A percentile compares a stretch with the other conserved stretches of the same genome.
Conservation (phyloP, 208 protist genomes). For the Trypanosoma platydactyli region DNA sequence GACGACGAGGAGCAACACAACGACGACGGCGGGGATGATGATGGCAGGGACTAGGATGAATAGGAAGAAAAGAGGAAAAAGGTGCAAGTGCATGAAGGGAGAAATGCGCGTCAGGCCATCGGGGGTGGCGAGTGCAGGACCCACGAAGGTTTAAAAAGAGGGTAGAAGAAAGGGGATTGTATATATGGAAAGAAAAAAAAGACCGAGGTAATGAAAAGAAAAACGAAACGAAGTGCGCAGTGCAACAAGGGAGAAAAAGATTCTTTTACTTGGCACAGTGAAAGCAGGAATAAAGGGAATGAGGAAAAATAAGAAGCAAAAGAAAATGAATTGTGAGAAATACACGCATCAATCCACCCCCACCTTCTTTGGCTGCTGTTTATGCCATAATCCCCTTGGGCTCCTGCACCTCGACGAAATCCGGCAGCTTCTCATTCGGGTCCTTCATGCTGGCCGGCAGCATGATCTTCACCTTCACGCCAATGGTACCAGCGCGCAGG, state of each 20-base stretch:
- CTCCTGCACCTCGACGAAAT: conserved; percentile 82
- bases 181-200: conserved; percentile 12
- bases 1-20: no score
- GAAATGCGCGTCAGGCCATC: no score
- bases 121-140: no score
- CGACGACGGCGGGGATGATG: no score
- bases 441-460: conserved; percentile 81
- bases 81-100: no score
- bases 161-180: conserved; percentile 2
- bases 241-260: neutral
- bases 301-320: neutral
- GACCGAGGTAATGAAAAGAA: conserved; percentile 25
- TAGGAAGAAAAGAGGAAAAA: no score
- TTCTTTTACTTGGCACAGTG: neutral
- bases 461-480: conserved; percentile 99
- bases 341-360: neutral
- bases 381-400: conserved; percentile 31
- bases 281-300: neutral
- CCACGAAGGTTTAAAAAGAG: neutral
- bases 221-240: conserved; percentile 32
- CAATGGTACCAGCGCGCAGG: conserved; percentile 98
- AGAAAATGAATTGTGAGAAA: neutral
- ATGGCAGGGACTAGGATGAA: no score
- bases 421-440: conserved; percentile 61
- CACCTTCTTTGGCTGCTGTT: neutral